Evolutionary conservation across 2,329 filamentous ascomycete species (phyloP).

Genomic region (Alternaria postmessia): DNA sequence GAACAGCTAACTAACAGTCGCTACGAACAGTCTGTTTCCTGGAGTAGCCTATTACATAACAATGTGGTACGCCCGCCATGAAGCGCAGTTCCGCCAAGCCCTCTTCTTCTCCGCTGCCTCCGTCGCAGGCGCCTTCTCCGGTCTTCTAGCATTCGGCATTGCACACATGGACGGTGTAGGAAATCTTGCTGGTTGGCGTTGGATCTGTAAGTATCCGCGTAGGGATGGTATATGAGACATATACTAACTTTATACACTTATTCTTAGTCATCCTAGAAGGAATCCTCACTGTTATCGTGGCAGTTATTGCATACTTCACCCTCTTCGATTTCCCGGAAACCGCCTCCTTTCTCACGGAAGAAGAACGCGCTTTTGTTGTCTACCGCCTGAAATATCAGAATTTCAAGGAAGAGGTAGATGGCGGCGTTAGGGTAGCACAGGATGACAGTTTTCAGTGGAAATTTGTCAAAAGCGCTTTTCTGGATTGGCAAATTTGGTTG

Average conservation of each 20-base stretch:
- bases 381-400: constrained; percentile 59
- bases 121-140: constrained; percentile 67
- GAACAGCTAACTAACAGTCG: not conserved
- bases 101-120: constrained; percentile 67
- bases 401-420: constrained; percentile 57
- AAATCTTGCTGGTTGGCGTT: constrained; percentile 45
- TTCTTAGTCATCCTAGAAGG: constrained; percentile 43
- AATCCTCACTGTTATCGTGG: constrained; percentile 48
- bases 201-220: constrained; percentile 30
- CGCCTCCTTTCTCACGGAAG: constrained; percentile 63
- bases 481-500: constrained; percentile 59
- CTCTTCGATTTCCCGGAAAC: constrained; percentile 71
- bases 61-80: constrained; percentile 70
- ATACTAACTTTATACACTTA: too few species aligned
- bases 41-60: constrained; percentile 63
- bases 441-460: constrained; percentile 74
- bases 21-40: constrained; percentile 36
- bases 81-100: constrained; percentile 65
- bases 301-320: constrained; percentile 56
- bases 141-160: constrained; percentile 66
- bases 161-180: constrained; percentile 67
- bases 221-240: not conserved
- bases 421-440: constrained; percentile 72
- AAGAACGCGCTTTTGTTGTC: constrained; percentile 65
- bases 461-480: constrained; percentile 54